Evolutionary conservation across 805 yeast genomes (phyloP).

Genomic region (Ogataea henricii): DNA sequence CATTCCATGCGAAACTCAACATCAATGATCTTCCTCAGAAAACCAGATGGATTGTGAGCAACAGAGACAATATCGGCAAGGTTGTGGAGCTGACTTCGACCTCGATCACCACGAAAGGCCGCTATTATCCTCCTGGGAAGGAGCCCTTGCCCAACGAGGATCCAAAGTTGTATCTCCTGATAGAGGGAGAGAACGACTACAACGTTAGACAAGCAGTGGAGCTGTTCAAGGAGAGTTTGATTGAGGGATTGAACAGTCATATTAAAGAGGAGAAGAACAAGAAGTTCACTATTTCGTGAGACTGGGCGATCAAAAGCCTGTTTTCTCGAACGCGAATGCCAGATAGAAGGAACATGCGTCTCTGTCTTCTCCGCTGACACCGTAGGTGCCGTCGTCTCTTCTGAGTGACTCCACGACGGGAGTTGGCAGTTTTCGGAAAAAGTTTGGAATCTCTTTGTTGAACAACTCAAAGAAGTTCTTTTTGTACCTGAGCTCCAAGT

Average conservation of each 20-base stretch:
- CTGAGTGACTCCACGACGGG: conserved; percentile 65
- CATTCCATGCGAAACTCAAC: conserved; percentile 66
- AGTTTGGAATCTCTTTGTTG: conserved; percentile 72
- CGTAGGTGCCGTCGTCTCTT: conserved; percentile 77
- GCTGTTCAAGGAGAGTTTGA: conserved; percentile 53
- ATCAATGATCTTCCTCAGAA: conserved; percentile 85
- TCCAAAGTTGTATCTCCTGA: conserved; percentile 72
- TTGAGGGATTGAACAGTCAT: conserved; percentile 45
- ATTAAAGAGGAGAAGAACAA: conserved; percentile 21
- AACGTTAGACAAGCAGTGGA: conserved; percentile 62
- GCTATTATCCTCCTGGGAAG: conserved; percentile 64
- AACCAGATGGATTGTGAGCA: conserved; percentile 77
- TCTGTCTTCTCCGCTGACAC: conserved; percentile 85
- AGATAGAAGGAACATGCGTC: conserved; percentile 86
- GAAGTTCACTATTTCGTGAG: conserved; percentile 21
- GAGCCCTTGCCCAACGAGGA: conserved; percentile 58
- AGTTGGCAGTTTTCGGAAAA: conserved; percentile 58
- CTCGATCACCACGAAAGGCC: conserved; percentile 82
- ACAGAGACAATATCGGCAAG: conserved; percentile 60
- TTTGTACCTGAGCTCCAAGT: conserved; percentile 68
- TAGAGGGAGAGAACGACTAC: conserved; percentile 70
- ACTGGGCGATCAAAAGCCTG: conserved; percentile 19
- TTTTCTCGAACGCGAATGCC: conserved; percentile 76
- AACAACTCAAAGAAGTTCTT: conserved; percentile 82
- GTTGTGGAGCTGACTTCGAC: conserved; percentile 72